Conservation (phyloP, 805 yeast species). For the Yarrowia yakushimensis region DNA sequence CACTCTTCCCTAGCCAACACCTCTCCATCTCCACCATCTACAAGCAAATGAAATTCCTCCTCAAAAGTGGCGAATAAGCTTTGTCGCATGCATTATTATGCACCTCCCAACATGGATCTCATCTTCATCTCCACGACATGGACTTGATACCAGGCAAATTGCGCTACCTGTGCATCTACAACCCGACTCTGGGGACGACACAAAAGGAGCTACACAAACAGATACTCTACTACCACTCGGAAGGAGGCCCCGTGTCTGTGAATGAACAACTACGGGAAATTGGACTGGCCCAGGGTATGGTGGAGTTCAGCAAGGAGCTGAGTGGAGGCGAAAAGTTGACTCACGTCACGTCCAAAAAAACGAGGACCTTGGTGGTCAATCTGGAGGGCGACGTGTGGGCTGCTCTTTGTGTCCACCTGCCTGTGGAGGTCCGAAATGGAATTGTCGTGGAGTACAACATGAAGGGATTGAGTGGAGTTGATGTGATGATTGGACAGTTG, state of each 20-base stretch:
- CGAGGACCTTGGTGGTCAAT: constrained; percentile 37
- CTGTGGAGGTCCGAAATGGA: constrained; percentile 25
- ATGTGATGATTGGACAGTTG: constrained; percentile 37
- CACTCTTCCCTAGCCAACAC: too few relatives aligned
- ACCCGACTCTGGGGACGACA: constrained; percentile 39
- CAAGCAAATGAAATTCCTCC: not conserved
- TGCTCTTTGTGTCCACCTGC: constrained; percentile 35
- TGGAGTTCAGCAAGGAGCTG: constrained; percentile 32
- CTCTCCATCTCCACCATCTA: too few relatives aligned
- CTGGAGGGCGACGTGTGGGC: constrained; percentile 38
- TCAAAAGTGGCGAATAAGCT: not conserved
- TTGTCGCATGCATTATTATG: not conserved
- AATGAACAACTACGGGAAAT: constrained; percentile 42
- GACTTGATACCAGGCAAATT: constrained; percentile 16
- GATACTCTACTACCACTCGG: constrained; percentile 38
- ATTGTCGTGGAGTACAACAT: constrained; percentile 29
- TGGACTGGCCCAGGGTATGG: constrained; percentile 46
- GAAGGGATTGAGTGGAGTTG: constrained; percentile 38
- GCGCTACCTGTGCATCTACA: constrained; percentile 38
- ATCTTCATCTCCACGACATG: not conserved
- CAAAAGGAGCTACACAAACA: constrained; percentile 40
- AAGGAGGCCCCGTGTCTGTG: constrained; percentile 27
- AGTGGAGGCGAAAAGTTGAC: constrained; percentile 29
- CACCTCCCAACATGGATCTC: not conserved
- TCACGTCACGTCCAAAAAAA: constrained; percentile 38